A percentile compares a stretch with the other conserved stretches of the same genome.
Evolutionary conservation across 2,329 filamentous ascomycete genomes (phyloP).

Genomic region (Claviceps fusiformis): DNA sequence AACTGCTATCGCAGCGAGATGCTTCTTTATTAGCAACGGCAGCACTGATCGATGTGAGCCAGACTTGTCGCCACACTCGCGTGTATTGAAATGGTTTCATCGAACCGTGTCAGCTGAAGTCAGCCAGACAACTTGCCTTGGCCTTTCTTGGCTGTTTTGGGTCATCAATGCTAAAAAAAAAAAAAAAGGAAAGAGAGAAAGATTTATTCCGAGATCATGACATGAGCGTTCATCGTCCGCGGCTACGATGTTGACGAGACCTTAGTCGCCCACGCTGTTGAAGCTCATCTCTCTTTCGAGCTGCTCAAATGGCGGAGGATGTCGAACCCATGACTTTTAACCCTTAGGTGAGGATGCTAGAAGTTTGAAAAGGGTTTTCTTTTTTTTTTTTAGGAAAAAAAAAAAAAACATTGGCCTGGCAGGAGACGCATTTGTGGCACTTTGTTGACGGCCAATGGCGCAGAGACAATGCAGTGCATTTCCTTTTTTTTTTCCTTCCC

Average conservation of each 20-base stretch:
- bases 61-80: neutral
- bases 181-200: neutral
- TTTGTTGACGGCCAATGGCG: neutral
- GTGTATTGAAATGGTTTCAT: neutral
- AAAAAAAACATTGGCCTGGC: too few species aligned
- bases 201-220: neutral
- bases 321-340: neutral
- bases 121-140: neutral
- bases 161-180: neutral
- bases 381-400: neutral
- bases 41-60: neutral
- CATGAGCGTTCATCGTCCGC: neutral
- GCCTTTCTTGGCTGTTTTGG: neutral
- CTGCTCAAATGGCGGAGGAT: neutral
- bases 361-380: too few species aligned
- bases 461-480: neutral
- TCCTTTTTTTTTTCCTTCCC: neutral
- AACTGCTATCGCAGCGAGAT: neutral
- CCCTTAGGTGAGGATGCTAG: neutral
- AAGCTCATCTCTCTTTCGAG: neutral
- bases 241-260: neutral
- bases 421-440: neutral
- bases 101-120: neutral
- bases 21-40: neutral
- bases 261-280: neutral